Evolutionary conservation across 306 rosid genomes (phyloP).

Genomic region (Pterocarpus santalinus): DNA sequence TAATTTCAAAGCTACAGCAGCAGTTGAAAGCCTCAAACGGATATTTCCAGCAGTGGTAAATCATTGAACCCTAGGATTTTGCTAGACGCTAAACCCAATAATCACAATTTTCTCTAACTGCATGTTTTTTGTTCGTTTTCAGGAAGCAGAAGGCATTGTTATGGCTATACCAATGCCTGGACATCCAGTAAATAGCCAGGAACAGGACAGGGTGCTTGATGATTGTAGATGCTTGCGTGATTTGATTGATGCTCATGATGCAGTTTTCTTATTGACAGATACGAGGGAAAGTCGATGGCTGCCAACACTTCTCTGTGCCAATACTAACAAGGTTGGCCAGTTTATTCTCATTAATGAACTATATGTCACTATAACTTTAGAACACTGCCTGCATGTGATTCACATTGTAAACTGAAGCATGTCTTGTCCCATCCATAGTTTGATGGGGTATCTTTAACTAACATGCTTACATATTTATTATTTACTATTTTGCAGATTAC

Average conservation of each 20-base stretch:
- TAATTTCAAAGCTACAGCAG: conserved; percentile 83
- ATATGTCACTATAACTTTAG: background rate
- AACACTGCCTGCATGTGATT: conserved; percentile 34
- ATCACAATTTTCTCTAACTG: conserved; percentile 36
- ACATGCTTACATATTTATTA: conserved; percentile 18
- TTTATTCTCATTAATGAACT: conserved; percentile 33
- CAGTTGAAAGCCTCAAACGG: conserved; percentile 80
- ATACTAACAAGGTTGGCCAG: conserved; percentile 77
- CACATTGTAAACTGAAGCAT: conserved; percentile 37
- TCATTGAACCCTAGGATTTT: conserved; percentile 34
- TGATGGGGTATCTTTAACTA: conserved; percentile 25
- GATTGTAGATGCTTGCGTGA: conserved; percentile 78
- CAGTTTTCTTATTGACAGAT: conserved; percentile 90
- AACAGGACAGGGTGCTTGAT: conserved; percentile 68
- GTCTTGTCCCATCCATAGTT: conserved; percentile 15
- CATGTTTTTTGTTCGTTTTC: conserved; percentile 33
- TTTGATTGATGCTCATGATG: conserved; percentile 85
- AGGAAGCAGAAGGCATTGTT: conserved; percentile 94
- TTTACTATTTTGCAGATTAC: conserved; percentile 69
- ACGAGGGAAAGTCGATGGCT: conserved; percentile 99
- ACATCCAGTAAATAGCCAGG: conserved; percentile 80
- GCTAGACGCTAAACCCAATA: conserved; percentile 14
- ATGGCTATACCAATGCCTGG: conserved; percentile 99
- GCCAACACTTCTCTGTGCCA: conserved; percentile 93
- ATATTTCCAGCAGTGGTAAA: conserved; percentile 96